Base-by-base conservation (phyloP, 257 asterid genomes). In the Ballota nigra region DNA sequence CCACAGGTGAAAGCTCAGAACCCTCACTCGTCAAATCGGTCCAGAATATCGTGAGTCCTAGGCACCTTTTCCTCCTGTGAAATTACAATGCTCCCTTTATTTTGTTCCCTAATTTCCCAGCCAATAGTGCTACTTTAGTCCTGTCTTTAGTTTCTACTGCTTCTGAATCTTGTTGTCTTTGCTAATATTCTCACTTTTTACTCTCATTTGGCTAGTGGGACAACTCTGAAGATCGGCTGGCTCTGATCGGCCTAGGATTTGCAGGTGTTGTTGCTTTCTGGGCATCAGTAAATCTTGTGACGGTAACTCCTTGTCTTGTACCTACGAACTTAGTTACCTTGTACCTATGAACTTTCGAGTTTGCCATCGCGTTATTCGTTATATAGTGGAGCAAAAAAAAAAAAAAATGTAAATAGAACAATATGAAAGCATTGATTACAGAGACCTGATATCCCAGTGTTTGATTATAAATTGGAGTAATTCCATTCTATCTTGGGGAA, bases 241-340 rank as follows among this genome's bases (percentile, higher is more conserved):
- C 88, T 65, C 77, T 94, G 74, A 34, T 94, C 59, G 98, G 97
- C 70, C 76, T 94, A 78, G 97, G 98, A 82, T 89, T 94, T 75
- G 90, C 97, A 1, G 90, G 95, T 5, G 71, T 89, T 65, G 92
- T 84, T 65, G 97, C 74, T 57, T 66, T 91, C n/a, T 91, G 98
- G 98, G 92, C 96, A 5, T 60, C 95, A 8, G 53, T 72, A 59
- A 94, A 89, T 81, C 80, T 94, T 64, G 63, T 87, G 18, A 11
- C 86, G 82, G 97, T 94, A 91, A 79, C 45, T 77, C 55, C 43
- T 26, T 55, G 68, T 58, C 61, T 43, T 52, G 55, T 31, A 63
- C 8, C 26, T 78, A 12, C 23, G 40, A 63, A 40, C n/a, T n/a
- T n/a, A n/a, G n/a, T n/a, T n/a, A n/a, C n/a, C n/a, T n/a, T 70